Evolutionary conservation across 2,329 filamentous ascomycete genomes (phyloP).

Genomic region (Trichoderma sp.): DNA sequence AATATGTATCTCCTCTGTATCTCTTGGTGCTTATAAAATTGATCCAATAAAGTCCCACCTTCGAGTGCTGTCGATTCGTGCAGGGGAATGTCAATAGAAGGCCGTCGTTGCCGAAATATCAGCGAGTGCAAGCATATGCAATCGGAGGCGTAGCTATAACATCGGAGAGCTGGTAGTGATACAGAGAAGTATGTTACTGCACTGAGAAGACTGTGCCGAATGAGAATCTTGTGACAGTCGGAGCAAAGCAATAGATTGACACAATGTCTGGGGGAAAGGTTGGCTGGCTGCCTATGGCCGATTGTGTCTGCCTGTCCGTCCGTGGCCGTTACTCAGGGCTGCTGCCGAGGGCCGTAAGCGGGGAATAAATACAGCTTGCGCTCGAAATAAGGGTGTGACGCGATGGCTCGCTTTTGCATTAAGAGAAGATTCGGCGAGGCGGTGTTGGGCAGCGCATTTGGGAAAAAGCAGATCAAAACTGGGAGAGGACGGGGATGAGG

Average conservation of each 20-base stretch:
- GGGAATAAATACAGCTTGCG: not conserved
- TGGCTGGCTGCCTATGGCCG: not conserved
- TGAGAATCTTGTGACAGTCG: not conserved
- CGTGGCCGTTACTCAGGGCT: not conserved
- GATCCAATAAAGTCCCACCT: not conserved
- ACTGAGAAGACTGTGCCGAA: not conserved
- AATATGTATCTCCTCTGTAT: not conserved
- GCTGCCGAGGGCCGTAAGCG: not conserved
- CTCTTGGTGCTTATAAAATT: not conserved
- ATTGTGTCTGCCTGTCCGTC: not conserved
- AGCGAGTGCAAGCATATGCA: not conserved
- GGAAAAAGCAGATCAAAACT: not conserved
- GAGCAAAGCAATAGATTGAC: not conserved
- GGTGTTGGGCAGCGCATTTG: slow-evolving; percentile 8
- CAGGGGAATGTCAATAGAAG: not conserved
- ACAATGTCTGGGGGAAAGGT: not conserved
- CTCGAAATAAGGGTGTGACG: not conserved
- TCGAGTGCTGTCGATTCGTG: not conserved
- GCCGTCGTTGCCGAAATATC: not conserved
- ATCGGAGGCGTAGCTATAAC: not conserved
- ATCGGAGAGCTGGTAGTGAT: not conserved
- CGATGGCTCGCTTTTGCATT: not conserved
- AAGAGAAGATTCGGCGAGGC: not conserved
- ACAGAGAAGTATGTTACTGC: not conserved
- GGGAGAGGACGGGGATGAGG: not conserved